phyloP scores from a whole-genome alignment of 495 filamentous ascomycete genomes.

The Neurospora sp. region DNA sequence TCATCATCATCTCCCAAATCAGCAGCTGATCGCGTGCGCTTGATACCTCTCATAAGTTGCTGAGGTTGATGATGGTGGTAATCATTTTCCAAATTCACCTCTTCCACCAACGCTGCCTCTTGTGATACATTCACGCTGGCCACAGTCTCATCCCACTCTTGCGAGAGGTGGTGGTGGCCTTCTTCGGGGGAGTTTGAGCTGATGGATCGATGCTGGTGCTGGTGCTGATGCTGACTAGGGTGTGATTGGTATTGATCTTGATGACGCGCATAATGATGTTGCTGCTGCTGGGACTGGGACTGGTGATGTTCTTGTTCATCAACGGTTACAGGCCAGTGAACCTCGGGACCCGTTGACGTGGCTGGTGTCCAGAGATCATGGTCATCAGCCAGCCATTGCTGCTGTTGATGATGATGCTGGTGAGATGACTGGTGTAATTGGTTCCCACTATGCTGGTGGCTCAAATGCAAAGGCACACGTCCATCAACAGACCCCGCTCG shows the following conservation, averaged over 20 bases:
- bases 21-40: neutral
- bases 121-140: neutral
- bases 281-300: neutral
- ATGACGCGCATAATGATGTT: neutral
- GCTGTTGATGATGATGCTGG: neutral
- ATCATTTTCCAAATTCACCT: neutral
- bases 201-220: neutral
- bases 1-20: neutral
- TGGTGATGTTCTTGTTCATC: neutral
- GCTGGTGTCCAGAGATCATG: slow-evolving; percentile 4
- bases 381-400: slow-evolving; percentile 1
- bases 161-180: slow-evolving; percentile 11
- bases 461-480: neutral
- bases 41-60: neutral
- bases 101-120: neutral
- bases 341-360: neutral
- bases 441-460: neutral
- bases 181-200: neutral
- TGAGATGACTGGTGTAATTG: neutral
- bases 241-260: neutral
- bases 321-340: neutral
- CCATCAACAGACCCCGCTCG: neutral
- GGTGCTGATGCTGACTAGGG: neutral
- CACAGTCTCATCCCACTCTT: slow-evolving; percentile 13
- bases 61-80: neutral